Evolutionary conservation across 2,329 filamentous ascomycete genomes (phyloP).

Genomic region (Neocatenulostroma microsporum): DNA sequence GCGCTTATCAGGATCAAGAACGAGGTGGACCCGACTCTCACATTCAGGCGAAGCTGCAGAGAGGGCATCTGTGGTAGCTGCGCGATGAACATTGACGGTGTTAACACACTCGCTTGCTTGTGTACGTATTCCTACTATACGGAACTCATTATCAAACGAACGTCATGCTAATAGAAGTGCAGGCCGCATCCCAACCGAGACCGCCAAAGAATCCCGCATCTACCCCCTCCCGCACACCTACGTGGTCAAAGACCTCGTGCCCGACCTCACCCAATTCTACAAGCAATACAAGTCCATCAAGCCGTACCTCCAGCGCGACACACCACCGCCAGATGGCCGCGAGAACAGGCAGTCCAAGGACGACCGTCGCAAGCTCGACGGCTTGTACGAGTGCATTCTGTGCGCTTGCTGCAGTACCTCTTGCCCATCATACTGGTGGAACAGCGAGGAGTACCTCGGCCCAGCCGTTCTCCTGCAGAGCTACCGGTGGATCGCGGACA

Average conservation of each 20-base stretch:
- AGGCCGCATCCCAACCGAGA: conserved; percentile 91
- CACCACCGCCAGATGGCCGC: conserved; percentile 74
- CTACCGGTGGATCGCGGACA: conserved; percentile 95
- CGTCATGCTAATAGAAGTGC: conserved; percentile 13
- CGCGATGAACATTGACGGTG: conserved; percentile 99
- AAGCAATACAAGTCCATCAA: conserved; percentile 99
- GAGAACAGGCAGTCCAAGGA: conserved; percentile 86
- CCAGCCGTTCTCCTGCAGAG: conserved; percentile 95
- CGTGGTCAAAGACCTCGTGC: conserved; percentile 97
- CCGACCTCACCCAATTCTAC: conserved; percentile 97
- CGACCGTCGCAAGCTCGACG: conserved; percentile 93
- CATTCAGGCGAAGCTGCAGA: conserved; percentile 90
- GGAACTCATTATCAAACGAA: not conserved
- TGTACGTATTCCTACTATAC: conserved; percentile 56
- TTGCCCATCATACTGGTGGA: conserved; percentile 99
- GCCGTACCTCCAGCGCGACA: conserved; percentile 91
- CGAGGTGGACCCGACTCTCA: conserved; percentile 91
- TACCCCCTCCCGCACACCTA: conserved; percentile 98
- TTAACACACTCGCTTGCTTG: conserved; percentile 94
- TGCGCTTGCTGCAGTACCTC: conserved; percentile 99
- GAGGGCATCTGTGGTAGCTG: conserved; percentile 98
- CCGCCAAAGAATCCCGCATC: conserved; percentile 75
- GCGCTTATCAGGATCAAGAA: conserved; percentile 98
- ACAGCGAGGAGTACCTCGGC: conserved; percentile 95
- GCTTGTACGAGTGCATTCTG: conserved; percentile 97